Conservation (phyloP, 176 grass and related monocot species). For the Zea mays region DNA sequence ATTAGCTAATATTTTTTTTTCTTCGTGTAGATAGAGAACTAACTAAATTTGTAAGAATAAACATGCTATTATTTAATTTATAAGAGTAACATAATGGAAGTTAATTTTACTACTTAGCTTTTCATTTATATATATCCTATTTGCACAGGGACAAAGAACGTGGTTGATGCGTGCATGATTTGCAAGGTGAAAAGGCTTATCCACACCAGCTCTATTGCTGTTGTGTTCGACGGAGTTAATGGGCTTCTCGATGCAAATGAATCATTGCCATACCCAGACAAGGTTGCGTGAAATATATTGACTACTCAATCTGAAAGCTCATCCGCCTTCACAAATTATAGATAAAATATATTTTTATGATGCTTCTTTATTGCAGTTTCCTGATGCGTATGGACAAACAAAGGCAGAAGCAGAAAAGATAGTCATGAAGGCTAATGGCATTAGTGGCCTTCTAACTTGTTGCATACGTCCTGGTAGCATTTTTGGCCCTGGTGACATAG, state of each 20-base stretch:
- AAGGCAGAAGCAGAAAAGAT: slow-evolving; percentile 82
- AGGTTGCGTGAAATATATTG: slow-evolving; percentile 30
- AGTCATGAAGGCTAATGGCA: slow-evolving; percentile 54
- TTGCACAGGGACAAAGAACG: slow-evolving; percentile 57
- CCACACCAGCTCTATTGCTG: slow-evolving; percentile 62
- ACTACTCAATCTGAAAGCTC: not conserved
- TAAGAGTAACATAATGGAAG: not conserved
- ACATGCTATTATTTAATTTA: not conserved
- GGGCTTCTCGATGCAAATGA: slow-evolving; percentile 62
- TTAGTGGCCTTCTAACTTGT: slow-evolving; percentile 57
- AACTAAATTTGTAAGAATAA: not conserved
- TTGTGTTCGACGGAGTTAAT: slow-evolving; percentile 72
- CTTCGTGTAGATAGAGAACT: not conserved
- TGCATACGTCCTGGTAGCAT: slow-evolving; percentile 67
- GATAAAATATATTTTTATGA: not conserved
- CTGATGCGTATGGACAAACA: slow-evolving; percentile 70
- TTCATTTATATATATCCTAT: not conserved
- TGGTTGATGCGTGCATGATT: slow-evolving; percentile 56
- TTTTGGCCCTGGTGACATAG: slow-evolving; percentile 58
- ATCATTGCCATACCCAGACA: slow-evolving; percentile 60
- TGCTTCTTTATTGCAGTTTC: slow-evolving; percentile 47
- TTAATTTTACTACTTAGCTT: not conserved
- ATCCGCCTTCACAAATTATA: no score
- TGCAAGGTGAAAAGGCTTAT: slow-evolving; percentile 75
- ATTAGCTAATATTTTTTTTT: not conserved